Evolutionary conservation across 371 early-diverging fungal species (phyloP).

Genomic region (Lichtheimia hyalospora): DNA sequence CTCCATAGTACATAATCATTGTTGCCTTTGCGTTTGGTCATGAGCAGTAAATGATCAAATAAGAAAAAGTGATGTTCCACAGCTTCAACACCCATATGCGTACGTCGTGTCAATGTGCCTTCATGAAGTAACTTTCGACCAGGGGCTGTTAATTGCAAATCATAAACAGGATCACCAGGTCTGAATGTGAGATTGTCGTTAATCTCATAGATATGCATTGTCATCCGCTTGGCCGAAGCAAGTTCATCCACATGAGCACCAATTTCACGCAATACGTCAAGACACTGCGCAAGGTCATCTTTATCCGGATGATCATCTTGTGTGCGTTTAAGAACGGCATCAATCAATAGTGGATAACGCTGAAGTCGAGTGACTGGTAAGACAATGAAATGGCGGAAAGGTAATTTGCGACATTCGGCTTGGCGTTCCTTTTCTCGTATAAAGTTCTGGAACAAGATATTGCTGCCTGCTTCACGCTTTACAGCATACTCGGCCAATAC

Average conservation of each 20-base stretch:
- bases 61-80: conserved; percentile 76
- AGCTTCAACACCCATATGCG: conserved; percentile 67
- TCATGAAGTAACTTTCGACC: conserved; percentile 77
- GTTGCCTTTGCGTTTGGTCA: conserved; percentile 60
- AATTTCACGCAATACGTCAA: conserved; percentile 68
- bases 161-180: conserved; percentile 30
- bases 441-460: conserved; percentile 74
- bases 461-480: conserved; percentile 69
- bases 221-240: conserved; percentile 27
- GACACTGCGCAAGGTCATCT: conserved; percentile 54
- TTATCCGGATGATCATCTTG: conserved; percentile 76
- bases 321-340: conserved; percentile 78
- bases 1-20: conserved; percentile 59
- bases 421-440: conserved; percentile 62
- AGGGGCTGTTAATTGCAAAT: conserved; percentile 68
- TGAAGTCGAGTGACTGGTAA: conserved; percentile 85
- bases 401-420: conserved; percentile 69
- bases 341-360: conserved; percentile 86
- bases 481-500: conserved; percentile 79
- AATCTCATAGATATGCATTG: conserved; percentile 31
- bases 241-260: conserved; percentile 51
- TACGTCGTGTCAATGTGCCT: conserved; percentile 70
- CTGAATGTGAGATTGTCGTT: conserved; percentile 45
- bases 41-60: conserved; percentile 84
- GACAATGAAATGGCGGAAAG: conserved; percentile 54